Base-by-base conservation (phyloP, 2,329 filamentous ascomycete genomes). In the Phaeomoniella chlamydospora region DNA sequence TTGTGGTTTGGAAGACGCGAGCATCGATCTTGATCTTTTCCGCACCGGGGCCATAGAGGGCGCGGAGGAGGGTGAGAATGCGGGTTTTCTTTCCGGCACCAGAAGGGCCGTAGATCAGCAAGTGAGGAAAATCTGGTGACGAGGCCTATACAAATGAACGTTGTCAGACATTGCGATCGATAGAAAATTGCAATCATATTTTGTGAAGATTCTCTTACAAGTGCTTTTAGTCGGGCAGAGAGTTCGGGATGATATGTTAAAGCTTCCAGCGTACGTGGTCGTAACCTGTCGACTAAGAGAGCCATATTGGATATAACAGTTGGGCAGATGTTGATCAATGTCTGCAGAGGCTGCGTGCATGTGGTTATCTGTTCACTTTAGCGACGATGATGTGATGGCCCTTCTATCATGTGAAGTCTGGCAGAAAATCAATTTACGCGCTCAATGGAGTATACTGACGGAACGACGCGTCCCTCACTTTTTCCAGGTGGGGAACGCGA, bases 21-120 rank as follows among this genome's bases (percentile, higher is more conserved):
- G 86, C 84, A 55, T 98, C 90, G 61, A 98, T 96, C 65, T 96
- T 96, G 70, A 98, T 98, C 70, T 94, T 96, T 54, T 98, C 92
- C n/a, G 94, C 90, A 31, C 90, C 88, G 0, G 88, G 79, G 0
- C 90, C 90, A 58, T 90, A 98, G 5, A 98, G 71, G 53, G 94
- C 88, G 57, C 94, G 93, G 3, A 98, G 65, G 0, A 88, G 96
- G 12, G 90, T 87, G 13, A 94, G 85, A 46, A 96, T 92, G 31
- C 90, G 79, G 1, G 90, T 98, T 62, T 98, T 98, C 60, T 98
- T 98, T 46, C 90, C 90, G 4, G 90, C 90, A 19, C 90, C 90
- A 0, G 88, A 94, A 1, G 90, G 90, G 0, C 90, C 90, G 55
- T 96, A 98, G 44, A 98, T 83, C 43, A 98, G 81, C 33, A 98